Evolutionary conservation across 108 stramenopile genomes (phyloP).

Genomic region (Cyclostephanos tholiformis): DNA sequence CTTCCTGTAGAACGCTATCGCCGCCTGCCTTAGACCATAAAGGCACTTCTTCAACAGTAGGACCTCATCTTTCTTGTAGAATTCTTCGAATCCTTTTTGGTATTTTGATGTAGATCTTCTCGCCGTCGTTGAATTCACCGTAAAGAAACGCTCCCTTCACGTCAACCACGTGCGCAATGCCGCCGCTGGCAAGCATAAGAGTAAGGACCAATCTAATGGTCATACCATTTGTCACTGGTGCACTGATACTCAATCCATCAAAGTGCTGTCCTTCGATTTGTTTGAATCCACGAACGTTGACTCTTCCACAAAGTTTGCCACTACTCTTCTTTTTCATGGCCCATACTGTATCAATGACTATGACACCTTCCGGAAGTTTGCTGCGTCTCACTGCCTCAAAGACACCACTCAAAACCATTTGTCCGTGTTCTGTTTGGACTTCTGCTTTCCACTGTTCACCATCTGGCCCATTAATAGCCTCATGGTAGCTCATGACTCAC

Average conservation of each 20-base stretch:
- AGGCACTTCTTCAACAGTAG: conserved; percentile 2
- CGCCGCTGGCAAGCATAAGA: neutral
- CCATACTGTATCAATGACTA: conserved; percentile 12
- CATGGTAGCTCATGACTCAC: conserved; percentile 36
- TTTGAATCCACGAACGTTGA: conserved; percentile 25
- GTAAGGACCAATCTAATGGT: conserved; percentile 17
- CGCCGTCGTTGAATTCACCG: neutral
- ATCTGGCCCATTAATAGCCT: conserved; percentile 29
- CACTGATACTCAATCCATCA: conserved; percentile 11
- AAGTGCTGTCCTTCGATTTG: conserved; percentile 29
- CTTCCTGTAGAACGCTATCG: too few relatives aligned
- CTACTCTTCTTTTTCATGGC: conserved; percentile 34
- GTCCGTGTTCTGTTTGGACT: conserved; percentile 28
- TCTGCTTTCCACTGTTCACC: conserved; percentile 18
- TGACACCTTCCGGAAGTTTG: conserved; percentile 9
- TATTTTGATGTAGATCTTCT: conserved; percentile 4
- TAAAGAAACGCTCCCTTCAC: neutral
- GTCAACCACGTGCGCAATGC: conserved; percentile 21
- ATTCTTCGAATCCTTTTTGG: conserved; percentile 13
- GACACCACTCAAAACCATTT: conserved; percentile 11
- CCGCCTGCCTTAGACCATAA: conserved; percentile 22
- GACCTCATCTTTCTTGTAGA: neutral
- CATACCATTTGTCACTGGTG: conserved; percentile 24
- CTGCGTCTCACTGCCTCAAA: neutral
- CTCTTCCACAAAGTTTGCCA: conserved; percentile 11